Evolutionary conservation across 495 filamentous ascomycete genomes (phyloP).

Genomic region (Entonaema liquescens): DNA sequence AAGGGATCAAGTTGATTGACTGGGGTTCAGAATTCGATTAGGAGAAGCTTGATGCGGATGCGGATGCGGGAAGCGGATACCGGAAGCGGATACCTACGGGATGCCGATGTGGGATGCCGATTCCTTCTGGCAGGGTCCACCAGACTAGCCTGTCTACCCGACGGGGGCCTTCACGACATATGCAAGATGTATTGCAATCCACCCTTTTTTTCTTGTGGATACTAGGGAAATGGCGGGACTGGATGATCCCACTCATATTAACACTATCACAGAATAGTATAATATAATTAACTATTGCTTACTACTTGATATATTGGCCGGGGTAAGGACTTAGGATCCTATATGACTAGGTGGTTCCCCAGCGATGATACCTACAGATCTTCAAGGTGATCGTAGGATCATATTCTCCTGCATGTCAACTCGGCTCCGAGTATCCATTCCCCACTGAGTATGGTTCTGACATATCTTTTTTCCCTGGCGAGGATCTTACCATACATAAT

Average conservation of each 20-base stretch:
- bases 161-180: background rate
- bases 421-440: too few species aligned
- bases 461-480: too few species aligned
- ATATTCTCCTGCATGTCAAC: too few species aligned
- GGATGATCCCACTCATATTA: background rate
- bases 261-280: background rate
- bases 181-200: background rate
- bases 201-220: background rate
- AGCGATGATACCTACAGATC: too few species aligned
- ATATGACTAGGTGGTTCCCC: too few species aligned
- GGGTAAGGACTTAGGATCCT: too few species aligned
- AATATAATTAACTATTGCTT: background rate
- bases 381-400: too few species aligned
- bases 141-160: background rate
- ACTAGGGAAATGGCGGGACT: background rate
- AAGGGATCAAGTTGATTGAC: slow-evolving; percentile 45
- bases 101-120: background rate
- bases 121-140: background rate
- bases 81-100: too few species aligned
- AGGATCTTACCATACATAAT: too few species aligned
- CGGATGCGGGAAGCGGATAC: too few species aligned
- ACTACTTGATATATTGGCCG: too few species aligned
- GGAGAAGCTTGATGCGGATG: background rate
- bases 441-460: too few species aligned
- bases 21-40: slow-evolving; percentile 49